Evolutionary conservation across 2,329 filamentous ascomycete species (phyloP).

Genomic region (Botrytis fabae): DNA sequence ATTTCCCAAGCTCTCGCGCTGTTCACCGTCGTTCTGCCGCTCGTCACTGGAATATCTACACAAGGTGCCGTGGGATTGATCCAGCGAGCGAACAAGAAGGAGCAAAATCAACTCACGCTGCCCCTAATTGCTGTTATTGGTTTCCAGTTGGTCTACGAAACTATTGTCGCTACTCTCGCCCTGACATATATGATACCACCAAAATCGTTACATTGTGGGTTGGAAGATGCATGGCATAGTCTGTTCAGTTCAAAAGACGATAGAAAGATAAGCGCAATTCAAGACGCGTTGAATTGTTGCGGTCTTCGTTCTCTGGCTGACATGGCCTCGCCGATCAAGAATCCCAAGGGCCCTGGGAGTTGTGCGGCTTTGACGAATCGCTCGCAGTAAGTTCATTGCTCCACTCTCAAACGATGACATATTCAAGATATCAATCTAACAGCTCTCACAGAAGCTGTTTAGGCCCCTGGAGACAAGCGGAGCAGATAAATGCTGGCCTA

Average conservation of each 20-base stretch:
- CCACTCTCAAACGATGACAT: too few relatives aligned
- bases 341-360: not conserved
- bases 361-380: slow-evolving; percentile 26
- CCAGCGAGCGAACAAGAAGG: slow-evolving; percentile 29
- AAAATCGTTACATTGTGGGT: slow-evolving; percentile 47
- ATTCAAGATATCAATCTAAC: not conserved
- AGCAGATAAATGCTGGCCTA: slow-evolving; percentile 55
- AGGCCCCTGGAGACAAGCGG: slow-evolving; percentile 55
- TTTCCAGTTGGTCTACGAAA: slow-evolving; percentile 41
- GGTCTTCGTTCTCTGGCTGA: slow-evolving; percentile 60
- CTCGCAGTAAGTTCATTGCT: slow-evolving; percentile 9
- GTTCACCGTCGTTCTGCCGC: slow-evolving; percentile 37
- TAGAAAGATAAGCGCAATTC: slow-evolving; percentile 56
- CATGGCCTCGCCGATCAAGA: slow-evolving; percentile 56
- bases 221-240: slow-evolving; percentile 57
- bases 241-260: slow-evolving; percentile 55
- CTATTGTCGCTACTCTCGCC: slow-evolving; percentile 37
- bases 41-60: slow-evolving; percentile 37
- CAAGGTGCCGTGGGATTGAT: slow-evolving; percentile 32
- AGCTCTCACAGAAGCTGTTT: slow-evolving; percentile 47
- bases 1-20: slow-evolving; percentile 38
- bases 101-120: slow-evolving; percentile 35
- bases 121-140: slow-evolving; percentile 38
- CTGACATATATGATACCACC: slow-evolving; percentile 38
- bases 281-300: slow-evolving; percentile 67